Evolutionary conservation across 805 yeast species (phyloP).

Genomic region (Wickerhamiella australiensis): DNA sequence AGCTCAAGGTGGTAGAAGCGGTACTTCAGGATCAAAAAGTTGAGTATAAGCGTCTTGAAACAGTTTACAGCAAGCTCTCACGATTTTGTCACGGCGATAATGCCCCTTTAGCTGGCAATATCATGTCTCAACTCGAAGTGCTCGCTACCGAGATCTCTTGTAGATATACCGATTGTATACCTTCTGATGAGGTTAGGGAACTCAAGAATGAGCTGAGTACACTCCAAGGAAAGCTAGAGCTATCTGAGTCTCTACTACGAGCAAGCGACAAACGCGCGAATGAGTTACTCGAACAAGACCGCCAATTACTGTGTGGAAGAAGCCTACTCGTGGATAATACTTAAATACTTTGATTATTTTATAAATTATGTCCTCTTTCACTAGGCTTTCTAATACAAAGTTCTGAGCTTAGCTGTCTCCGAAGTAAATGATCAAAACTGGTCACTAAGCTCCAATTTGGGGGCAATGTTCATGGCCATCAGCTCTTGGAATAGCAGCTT

Average conservation of each 20-base stretch:
- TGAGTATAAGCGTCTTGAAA: neutral
- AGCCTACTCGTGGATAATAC: too few relatives aligned
- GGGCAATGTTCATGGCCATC: constrained; percentile 97
- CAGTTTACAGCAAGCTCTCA: neutral
- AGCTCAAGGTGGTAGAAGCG: neutral
- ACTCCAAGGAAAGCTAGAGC: neutral
- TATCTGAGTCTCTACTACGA: neutral
- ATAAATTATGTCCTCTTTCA: neutral
- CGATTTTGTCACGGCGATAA: neutral
- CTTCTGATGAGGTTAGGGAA: neutral
- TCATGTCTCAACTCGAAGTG: neutral
- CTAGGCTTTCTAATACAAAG: neutral
- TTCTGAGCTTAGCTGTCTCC: neutral
- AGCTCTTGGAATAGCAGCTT: constrained; percentile 92
- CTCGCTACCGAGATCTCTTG: neutral
- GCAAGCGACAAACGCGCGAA: neutral
- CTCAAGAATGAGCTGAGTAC: neutral
- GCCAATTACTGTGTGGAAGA: too few relatives aligned
- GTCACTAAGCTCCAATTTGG: constrained; percentile 80
- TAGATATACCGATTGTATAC: neutral
- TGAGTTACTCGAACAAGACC: too few relatives aligned
- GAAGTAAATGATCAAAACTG: constrained; percentile 38
- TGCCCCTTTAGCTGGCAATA: neutral
- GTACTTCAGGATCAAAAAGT: neutral
- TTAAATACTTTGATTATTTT: too few relatives aligned